Percentiles rank a stretch among this genome's conserved stretches.
Conservation (phyloP, 257 asterid genomes). For the Perilla frutescens region DNA sequence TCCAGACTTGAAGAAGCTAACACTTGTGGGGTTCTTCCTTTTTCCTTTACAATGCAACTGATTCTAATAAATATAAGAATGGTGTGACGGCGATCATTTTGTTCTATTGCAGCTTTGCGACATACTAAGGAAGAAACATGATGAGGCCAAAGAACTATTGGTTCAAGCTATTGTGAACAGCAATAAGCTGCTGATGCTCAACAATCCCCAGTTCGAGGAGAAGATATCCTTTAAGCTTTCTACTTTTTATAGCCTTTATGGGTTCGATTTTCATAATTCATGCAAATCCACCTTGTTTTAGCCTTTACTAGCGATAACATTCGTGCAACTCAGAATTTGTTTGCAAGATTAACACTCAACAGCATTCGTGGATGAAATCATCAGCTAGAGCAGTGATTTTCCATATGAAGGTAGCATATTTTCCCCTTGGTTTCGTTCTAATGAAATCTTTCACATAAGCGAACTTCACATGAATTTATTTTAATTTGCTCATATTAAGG, state of each 20-base stretch:
- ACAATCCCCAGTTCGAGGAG: slow-evolving; percentile 65
- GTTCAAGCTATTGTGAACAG: slow-evolving; percentile 76
- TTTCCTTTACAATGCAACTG: slow-evolving; percentile 2
- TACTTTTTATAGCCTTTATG: slow-evolving; percentile 2
- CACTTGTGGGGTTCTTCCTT: slow-evolving; percentile 2
- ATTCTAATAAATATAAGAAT: neutral
- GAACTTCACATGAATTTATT: neutral
- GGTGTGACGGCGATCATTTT: slow-evolving; percentile 17
- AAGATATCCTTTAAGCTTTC: slow-evolving; percentile 76
- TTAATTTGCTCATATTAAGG: neutral
- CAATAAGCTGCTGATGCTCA: slow-evolving; percentile 85
- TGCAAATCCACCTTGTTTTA: slow-evolving; percentile 19
- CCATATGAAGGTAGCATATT: slow-evolving; percentile 39
- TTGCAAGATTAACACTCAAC: slow-evolving; percentile 48
- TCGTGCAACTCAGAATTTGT: slow-evolving; percentile 59
- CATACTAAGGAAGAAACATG: slow-evolving; percentile 73
- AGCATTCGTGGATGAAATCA: slow-evolving; percentile 33
- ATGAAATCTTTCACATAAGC: slow-evolving; percentile 2
- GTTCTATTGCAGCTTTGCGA: slow-evolving; percentile 69
- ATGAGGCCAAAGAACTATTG: slow-evolving; percentile 80
- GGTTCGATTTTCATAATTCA: slow-evolving; percentile 17
- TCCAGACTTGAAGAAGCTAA: slow-evolving; percentile 21
- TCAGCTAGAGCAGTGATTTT: slow-evolving; percentile 25
- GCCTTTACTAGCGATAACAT: slow-evolving; percentile 66
- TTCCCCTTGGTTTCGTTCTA: neutral